These are phyloP conservation scores for Pyricularia pennisetigena DNA, from an alignment of 2,329 filamentous ascomycete species.

Conservation along the genomic window DNA sequence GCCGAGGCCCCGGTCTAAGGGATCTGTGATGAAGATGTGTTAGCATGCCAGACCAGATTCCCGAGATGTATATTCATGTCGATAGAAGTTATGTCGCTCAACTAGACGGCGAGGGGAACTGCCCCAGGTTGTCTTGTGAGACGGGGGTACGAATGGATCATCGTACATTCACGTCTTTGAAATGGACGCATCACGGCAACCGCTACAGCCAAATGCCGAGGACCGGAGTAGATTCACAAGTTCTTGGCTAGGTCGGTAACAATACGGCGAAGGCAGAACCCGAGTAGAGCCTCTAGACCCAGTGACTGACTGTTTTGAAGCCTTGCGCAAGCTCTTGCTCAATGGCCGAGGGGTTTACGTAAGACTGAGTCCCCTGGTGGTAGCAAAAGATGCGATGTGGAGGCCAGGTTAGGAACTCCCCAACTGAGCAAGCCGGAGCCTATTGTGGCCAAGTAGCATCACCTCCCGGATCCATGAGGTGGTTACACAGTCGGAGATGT, in stretches of 20 bases:
- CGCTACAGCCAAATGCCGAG: neutral
- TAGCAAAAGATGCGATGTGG: neutral
- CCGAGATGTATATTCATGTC: neutral
- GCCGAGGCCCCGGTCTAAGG: constrained; percentile 36
- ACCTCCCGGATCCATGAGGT: neutral
- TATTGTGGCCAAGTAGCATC: neutral
- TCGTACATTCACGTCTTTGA: neutral
- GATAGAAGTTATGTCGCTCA: neutral
- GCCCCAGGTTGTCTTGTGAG: neutral
- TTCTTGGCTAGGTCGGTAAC: neutral
- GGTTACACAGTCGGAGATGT: neutral
- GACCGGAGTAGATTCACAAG: neutral
- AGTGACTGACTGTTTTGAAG: neutral
- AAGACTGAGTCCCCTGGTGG: neutral
- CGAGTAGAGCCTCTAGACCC: neutral
- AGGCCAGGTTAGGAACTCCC: neutral
- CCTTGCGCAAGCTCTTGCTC: neutral
- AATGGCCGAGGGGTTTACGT: neutral
- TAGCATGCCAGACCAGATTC: constrained; percentile 21
- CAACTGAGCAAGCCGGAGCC: neutral
- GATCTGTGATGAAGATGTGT: constrained; percentile 29
- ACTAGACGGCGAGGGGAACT: neutral
- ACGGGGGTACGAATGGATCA: neutral
- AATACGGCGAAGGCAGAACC: neutral
- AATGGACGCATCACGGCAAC: neutral